Percentiles rank a stretch among this genome's conserved stretches.
phyloP scores from a whole-genome alignment of 2,329 filamentous ascomycete species.

The Aspergillus neoniger region DNA sequence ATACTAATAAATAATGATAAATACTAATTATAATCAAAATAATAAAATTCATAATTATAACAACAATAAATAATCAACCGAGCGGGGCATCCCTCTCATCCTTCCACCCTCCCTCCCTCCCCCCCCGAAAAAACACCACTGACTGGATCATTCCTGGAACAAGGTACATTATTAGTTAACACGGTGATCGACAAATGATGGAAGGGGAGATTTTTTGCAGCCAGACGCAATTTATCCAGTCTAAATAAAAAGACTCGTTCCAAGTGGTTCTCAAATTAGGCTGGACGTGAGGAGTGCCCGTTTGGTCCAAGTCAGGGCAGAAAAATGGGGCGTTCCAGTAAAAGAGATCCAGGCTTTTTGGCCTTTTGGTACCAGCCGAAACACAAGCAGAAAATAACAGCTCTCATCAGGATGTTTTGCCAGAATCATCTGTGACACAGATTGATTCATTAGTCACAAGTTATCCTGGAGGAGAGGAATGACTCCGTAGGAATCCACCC shows the following conservation, averaged over 20 bases:
- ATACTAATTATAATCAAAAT: neutral
- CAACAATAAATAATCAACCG: neutral
- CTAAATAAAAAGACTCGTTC: constrained; percentile 14
- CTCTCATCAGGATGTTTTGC: neutral
- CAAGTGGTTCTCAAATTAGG: constrained; percentile 14
- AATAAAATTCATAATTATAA: neutral
- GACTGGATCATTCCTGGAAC: constrained; percentile 20
- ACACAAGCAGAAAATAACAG: neutral
- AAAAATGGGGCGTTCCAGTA: constrained; percentile 5
- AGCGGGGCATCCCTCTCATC: too few relatives aligned
- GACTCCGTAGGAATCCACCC: neutral
- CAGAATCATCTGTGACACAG: neutral
- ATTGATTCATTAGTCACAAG: neutral
- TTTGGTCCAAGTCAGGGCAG: constrained; percentile 9
- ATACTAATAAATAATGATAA: too few relatives aligned
- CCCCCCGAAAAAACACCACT: constrained; percentile 13
- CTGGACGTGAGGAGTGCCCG: constrained; percentile 15
- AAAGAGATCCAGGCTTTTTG: constrained; percentile 4
- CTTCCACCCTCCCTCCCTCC: too few relatives aligned
- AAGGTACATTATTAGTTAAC: constrained; percentile 14
- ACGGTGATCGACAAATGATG: constrained; percentile 22
- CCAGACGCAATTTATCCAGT: constrained; percentile 5
- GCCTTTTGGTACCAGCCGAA: neutral
- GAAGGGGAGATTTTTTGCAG: constrained; percentile 9
- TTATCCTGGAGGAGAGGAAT: neutral